Evolutionary conservation across 1,284 basidiomycete genomes (phyloP), one percentile per base, ranked within the genome.

Genomic region (Porogramme epimiltina): DNA sequence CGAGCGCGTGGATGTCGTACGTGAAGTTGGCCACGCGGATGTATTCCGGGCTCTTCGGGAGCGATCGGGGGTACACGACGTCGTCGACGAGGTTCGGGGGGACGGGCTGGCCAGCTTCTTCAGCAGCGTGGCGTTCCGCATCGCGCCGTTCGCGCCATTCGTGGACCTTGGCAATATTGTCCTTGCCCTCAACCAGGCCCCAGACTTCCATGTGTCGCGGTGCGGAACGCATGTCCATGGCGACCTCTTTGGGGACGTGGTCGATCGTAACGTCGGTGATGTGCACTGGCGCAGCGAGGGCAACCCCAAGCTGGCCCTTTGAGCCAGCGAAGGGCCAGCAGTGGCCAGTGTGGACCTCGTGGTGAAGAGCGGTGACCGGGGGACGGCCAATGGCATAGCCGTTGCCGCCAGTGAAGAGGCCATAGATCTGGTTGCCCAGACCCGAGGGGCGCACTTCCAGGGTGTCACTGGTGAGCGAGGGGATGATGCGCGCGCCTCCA

Each of bases 321-420:
- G 75, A 64, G 0, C 95, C 95, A 2, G 72, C 73, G 71, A 98
- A 93, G 2, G 96, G 91, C 95, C 95, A 99, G 71, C 95, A 99
- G 56, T 88, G 82, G 2, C 96, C 95, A 22, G 85, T 84, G 48
- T 87, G 80, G 22, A 77, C 78, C 56, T 94, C 91, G 51, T 91
- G 89, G 65, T 95, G 88, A 18, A 98, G 74, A 1, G 92, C 93
- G 0, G 84, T 89, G 40, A 93, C 84, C 0, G 96, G 93, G 1
- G 91, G 82, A 10, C 86, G 82, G 16, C 92, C 95, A 42, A 86
- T 75, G 4, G 85, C 81, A 50, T 77, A 77, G 3, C 85, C 84
- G 34, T 74, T 73, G 13, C 85, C 84, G 15, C 86, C 13, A 5
- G 83, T 84, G 59, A 89, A 58, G 53, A 80, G 70, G 9, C 84